Conservation (phyloP, 2,329 filamentous ascomycete species). For the Magnaporthiopsis poae region DNA sequence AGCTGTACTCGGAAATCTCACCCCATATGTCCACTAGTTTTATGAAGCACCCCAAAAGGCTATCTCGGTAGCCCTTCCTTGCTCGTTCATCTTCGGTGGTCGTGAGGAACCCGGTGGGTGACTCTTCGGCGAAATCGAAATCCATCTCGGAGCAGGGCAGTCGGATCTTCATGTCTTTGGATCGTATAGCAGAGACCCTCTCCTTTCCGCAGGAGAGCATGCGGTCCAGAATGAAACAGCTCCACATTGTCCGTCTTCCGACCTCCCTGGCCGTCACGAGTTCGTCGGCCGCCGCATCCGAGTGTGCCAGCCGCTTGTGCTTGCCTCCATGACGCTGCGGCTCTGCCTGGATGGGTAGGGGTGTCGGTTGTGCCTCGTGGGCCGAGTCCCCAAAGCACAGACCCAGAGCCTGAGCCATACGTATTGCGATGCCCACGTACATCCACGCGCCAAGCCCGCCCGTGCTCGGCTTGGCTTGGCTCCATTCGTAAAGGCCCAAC, state of each 20-base stretch:
- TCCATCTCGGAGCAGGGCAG: conserved; percentile 57
- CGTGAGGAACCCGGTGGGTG: conserved; percentile 40
- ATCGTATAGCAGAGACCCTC: conserved; percentile 47
- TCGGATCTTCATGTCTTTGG: conserved; percentile 53
- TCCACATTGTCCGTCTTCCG: conserved; percentile 61
- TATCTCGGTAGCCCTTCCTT: conserved; percentile 29
- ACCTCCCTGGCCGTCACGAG: conserved; percentile 52
- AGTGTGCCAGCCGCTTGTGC: conserved; percentile 13
- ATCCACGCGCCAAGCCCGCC: conserved; percentile 55
- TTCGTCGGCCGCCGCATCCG: conserved; percentile 16
- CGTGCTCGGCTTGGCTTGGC: conserved; percentile 40
- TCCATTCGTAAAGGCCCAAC: conserved; percentile 64
- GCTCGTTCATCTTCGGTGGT: conserved; percentile 7
- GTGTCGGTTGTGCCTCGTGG: conserved; percentile 10
- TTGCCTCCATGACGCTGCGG: conserved; percentile 8
- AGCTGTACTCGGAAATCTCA: conserved; percentile 47
- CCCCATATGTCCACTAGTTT: conserved; percentile 51
- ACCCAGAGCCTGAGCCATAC: conserved; percentile 52
- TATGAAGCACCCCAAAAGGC: conserved; percentile 43
- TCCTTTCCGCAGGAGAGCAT: conserved; percentile 57
- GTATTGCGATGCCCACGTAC: conserved; percentile 54
- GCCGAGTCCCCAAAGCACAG: conserved; percentile 46
- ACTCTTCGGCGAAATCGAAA: conserved; percentile 53
- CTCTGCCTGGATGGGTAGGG: background rate
- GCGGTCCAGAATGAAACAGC: conserved; percentile 62